Conservation (phyloP, 495 filamentous ascomycete species). For the Daldinia decipiens region DNA sequence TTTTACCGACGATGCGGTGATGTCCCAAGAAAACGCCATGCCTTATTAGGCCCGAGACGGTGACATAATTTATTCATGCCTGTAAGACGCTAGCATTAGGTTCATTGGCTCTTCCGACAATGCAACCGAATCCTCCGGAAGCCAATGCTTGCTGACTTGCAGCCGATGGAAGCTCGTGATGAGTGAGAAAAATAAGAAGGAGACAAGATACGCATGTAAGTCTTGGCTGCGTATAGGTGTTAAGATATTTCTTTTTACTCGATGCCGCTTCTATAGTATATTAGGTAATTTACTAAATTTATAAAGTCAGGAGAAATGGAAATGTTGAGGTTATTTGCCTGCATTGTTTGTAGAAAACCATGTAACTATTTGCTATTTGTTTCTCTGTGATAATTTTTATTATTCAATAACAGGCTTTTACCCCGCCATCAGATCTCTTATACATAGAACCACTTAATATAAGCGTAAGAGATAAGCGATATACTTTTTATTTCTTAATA, state of each 20-base stretch:
- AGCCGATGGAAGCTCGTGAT: slow-evolving; percentile 31
- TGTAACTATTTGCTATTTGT: background rate
- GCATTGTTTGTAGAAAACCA: too few relatives aligned
- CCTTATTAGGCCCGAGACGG: slow-evolving; percentile 35
- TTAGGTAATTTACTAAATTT: background rate
- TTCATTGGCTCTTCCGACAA: slow-evolving; percentile 39
- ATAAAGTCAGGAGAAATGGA: background rate
- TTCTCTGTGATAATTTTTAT: background rate
- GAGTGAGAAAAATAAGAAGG: slow-evolving; percentile 12
- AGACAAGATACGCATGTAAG: slow-evolving; percentile 5
- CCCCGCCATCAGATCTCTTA: background rate
- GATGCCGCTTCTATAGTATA: background rate
- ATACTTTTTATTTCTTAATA: background rate
- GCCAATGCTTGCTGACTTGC: slow-evolving; percentile 40
- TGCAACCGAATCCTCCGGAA: slow-evolving; percentile 44
- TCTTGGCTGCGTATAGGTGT: slow-evolving; percentile 1
- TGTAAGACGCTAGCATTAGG: slow-evolving; percentile 36
- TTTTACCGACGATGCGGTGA: slow-evolving; percentile 42
- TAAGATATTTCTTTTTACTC: background rate
- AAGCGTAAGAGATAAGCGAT: background rate
- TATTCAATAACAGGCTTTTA: background rate
- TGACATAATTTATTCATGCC: slow-evolving; percentile 41
- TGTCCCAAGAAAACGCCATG: slow-evolving; percentile 37
- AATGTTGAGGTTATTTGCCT: background rate
- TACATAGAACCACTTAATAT: background rate